These are phyloP conservation scores for Penstemon newberryi DNA, from an alignment of 257 asterid species.

Conservation along the genomic window DNA sequence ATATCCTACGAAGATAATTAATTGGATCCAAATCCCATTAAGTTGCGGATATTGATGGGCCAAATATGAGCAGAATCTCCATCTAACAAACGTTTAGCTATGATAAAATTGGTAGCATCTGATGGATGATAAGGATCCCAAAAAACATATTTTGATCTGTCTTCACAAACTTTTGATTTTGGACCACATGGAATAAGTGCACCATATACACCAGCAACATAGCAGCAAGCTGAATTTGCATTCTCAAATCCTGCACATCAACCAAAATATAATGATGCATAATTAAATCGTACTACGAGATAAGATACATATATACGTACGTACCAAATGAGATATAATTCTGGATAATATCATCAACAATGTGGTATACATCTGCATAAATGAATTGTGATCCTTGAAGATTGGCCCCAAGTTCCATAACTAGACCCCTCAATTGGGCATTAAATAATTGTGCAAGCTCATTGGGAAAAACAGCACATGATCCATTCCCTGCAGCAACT, in stretches of 20 bases:
- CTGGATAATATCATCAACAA: constrained; percentile 50
- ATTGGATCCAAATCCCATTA: constrained; percentile 23
- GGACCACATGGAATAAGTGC: constrained; percentile 77
- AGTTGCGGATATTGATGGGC: constrained; percentile 60
- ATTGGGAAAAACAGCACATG: constrained; percentile 57
- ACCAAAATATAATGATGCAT: background rate
- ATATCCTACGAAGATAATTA: background rate
- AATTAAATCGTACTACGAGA: background rate
- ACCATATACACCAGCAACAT: constrained; percentile 55
- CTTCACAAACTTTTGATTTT: constrained; percentile 53
- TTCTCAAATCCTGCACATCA: constrained; percentile 52
- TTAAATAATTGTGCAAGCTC: constrained; percentile 61
- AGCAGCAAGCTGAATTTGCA: constrained; percentile 65
- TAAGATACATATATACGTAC: background rate
- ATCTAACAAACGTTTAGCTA: constrained; percentile 53
- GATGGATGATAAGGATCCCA: constrained; percentile 87
- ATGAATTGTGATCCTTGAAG: constrained; percentile 51
- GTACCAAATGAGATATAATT: constrained; percentile 54
- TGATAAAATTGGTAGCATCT: constrained; percentile 58
- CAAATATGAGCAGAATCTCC: constrained; percentile 54
- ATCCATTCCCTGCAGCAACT: constrained; percentile 37
- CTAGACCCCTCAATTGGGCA: constrained; percentile 45
- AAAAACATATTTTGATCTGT: constrained; percentile 65
- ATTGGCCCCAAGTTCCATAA: constrained; percentile 40
- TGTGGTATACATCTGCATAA: constrained; percentile 67